These are phyloP conservation scores for Thinopyrum elongatum DNA, from an alignment of 176 grass and related monocot species.

Conservation along the genomic window DNA sequence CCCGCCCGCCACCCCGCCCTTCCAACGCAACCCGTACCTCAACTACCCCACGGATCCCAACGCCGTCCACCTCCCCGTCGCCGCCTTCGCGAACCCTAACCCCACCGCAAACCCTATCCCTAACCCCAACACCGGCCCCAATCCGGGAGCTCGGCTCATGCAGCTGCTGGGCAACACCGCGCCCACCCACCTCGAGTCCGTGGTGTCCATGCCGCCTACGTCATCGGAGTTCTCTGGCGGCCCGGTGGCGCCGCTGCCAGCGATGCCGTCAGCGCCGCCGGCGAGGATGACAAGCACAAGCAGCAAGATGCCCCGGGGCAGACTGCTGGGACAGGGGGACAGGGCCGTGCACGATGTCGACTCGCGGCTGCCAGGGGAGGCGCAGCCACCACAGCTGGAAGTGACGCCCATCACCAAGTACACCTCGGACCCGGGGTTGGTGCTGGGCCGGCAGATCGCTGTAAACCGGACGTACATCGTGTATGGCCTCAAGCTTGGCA, in stretches of 20 bases:
- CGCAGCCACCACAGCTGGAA: constrained; percentile 73
- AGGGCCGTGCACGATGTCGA: constrained; percentile 72
- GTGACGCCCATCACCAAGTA: constrained; percentile 98
- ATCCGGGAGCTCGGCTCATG: constrained; percentile 72
- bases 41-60: constrained; percentile 44
- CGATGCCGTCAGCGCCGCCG: constrained; percentile 45
- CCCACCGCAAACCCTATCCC: constrained; percentile 34
- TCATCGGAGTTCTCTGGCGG: constrained; percentile 38
- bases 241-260: constrained; percentile 20
- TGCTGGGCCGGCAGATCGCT: constrained; percentile 83
- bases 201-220: constrained; percentile 43
- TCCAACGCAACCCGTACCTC: constrained; percentile 51
- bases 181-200: constrained; percentile 51
- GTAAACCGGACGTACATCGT: constrained; percentile 91
- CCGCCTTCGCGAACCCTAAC: constrained; percentile 37
- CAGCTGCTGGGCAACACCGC: constrained; percentile 68
- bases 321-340: constrained; percentile 59
- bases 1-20: constrained; percentile 54
- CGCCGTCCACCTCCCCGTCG: constrained; percentile 30
- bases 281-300: constrained; percentile 59
- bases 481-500: constrained; percentile 81
- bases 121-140: constrained; percentile 33
- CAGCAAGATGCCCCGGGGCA: constrained; percentile 78
- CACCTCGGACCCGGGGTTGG: constrained; percentile 84
- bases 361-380: constrained; percentile 74